Evolutionary conservation across 2,329 filamentous ascomycete species (phyloP), one percentile per base, ranked within the genome.

Genomic region (Fusarium piperis): DNA sequence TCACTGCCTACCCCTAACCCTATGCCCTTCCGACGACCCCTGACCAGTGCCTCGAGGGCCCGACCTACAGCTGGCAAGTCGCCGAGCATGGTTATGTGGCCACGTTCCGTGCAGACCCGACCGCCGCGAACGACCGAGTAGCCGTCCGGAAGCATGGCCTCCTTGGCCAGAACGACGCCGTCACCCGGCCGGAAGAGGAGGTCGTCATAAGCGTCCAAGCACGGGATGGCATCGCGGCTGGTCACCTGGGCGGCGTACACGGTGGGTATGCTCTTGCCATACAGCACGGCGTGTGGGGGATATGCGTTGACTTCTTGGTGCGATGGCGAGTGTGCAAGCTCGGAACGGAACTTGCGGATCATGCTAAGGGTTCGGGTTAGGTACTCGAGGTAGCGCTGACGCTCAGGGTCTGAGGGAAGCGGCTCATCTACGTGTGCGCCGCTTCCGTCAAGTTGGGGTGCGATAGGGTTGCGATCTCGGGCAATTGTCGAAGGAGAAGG

Each of bases 111-210:
- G 73, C 90, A 91, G 13, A 97, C 89, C 18, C 94, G 84, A 0
- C 94, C 94, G 13, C 91, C 92, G 51, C 87, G 89, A 2, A 91
- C 93, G 36, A 93, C 85, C 55, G 88, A 86, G 78, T 97, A 98
- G 0, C 94, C 94, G 3, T 88, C 83, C 0, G 95, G 95, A 46
- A 97, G 81, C 93, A 97, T 95, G 0, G 94, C 93, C 68, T 95
- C 93, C 57, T 90, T 90, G 0, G 95, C 93, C 8, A 98, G 86
- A 61, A 95, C 94, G 0, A 98, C 95, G 0, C 95, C 95, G 78
- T 98, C 95, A 3, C 95, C 94, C 23, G 91, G 92, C 1, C 93
- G 92, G 82, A 98, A 98, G 0, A 94, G 89, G 3, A 98, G 85
- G 74, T 97, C 92, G 72, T 97, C 94, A 79, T 97, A 98, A 1